Evolutionary conservation across 495 filamentous ascomycete genomes (phyloP).

Genomic region (Daldinia grandis): DNA sequence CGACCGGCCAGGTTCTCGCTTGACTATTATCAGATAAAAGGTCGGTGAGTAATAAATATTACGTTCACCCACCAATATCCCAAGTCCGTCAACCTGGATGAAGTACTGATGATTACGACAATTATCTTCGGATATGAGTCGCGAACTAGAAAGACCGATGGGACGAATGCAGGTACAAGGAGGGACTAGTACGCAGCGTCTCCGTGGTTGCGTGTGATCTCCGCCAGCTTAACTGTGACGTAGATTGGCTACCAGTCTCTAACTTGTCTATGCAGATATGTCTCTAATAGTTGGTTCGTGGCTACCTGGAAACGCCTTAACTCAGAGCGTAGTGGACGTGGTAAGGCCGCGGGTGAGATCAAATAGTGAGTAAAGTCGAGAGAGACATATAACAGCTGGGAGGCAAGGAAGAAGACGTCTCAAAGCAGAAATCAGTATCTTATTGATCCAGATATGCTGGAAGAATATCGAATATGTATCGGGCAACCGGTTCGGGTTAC

Average conservation of each 20-base stretch:
- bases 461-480: conserved; percentile 31
- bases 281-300: conserved; percentile 31
- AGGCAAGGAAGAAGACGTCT: conserved; percentile 10
- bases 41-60: neutral
- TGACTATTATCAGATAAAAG: neutral
- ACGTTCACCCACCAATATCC: neutral
- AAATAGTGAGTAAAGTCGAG: conserved; percentile 23
- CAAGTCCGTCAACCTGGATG: neutral
- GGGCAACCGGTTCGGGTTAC: conserved; percentile 6
- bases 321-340: neutral
- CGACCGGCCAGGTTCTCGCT: neutral
- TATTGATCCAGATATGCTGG: conserved; percentile 24
- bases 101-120: neutral
- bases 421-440: conserved; percentile 23
- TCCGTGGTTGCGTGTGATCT: conserved; percentile 4
- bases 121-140: conserved; percentile 8
- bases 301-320: conserved; percentile 13
- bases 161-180: conserved; percentile 10
- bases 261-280: conserved; percentile 29
- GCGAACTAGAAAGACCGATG: conserved; percentile 5
- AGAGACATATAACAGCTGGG: conserved; percentile 17
- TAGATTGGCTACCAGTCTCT: conserved; percentile 26
- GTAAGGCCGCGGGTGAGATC: conserved; percentile 16
- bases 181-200: conserved; percentile 12
- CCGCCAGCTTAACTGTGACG: conserved; percentile 12